Percentiles rank a stretch among this genome's conserved stretches.
Conservation (phyloP, 345 rosid species). For the Litchi chinensis region DNA sequence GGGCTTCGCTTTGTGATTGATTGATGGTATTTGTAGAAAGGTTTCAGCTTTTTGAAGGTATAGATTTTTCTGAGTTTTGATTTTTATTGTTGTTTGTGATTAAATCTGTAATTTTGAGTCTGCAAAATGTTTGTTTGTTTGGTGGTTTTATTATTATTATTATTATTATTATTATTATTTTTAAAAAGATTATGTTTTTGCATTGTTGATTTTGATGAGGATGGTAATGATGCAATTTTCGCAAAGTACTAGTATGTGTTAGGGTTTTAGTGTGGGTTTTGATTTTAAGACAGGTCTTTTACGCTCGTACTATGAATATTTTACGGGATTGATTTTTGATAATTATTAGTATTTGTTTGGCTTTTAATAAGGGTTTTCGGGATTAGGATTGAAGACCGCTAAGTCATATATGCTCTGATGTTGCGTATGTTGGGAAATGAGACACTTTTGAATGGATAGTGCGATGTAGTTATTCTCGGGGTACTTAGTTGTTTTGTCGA, state of each 20-base stretch:
- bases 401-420: not conserved
- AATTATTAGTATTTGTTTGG: no score
- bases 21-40: not conserved
- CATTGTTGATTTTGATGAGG: not conserved
- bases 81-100: constrained; percentile 2
- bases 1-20: constrained; percentile 59
- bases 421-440: not conserved
- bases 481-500: no score
- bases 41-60: not conserved
- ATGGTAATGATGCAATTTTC: not conserved
- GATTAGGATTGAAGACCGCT: not conserved
- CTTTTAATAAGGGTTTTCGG: no score
- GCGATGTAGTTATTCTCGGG: not conserved
- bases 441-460: not conserved
- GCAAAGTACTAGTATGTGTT: not conserved
- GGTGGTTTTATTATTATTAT: no score
- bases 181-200: not conserved
- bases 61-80: not conserved
- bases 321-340: no score
- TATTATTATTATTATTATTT: not conserved
- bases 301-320: no score
- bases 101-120: not conserved
- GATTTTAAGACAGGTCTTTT: no score
- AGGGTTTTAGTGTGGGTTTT: not conserved
- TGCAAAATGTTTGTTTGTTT: not conserved